phyloP scores from a whole-genome alignment of 768 basidiomycete species.

The Heimioporus sp. region DNA sequence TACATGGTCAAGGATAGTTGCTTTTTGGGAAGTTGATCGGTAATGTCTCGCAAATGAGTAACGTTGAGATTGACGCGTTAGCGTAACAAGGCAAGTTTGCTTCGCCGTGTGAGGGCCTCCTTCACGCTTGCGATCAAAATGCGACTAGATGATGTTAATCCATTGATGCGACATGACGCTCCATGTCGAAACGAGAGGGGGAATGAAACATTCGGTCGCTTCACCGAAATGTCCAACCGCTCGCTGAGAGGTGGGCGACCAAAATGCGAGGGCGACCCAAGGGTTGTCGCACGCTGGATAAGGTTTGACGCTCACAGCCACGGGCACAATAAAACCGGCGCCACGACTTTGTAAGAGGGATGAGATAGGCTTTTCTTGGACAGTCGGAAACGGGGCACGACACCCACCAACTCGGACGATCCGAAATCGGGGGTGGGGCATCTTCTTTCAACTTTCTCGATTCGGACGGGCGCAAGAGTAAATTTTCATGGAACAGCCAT shows the following conservation, averaged over 20 bases:
- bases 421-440: slow-evolving; percentile 15
- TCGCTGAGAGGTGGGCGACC: not conserved
- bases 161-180: slow-evolving; percentile 2
- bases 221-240: not conserved
- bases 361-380: slow-evolving; percentile 10
- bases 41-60: slow-evolving; percentile 2
- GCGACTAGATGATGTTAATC: slow-evolving; percentile 15
- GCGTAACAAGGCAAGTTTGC: slow-evolving; percentile 3
- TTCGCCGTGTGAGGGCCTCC: not conserved
- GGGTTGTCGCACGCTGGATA: slow-evolving; percentile 5
- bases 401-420: slow-evolving; percentile 5
- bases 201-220: slow-evolving; percentile 3
- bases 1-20: slow-evolving; percentile 14
- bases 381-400: slow-evolving; percentile 9
- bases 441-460: slow-evolving; percentile 32
- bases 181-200: slow-evolving; percentile 3
- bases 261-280: not conserved
- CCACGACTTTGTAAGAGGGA: slow-evolving; percentile 11
- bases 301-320: slow-evolving; percentile 20
- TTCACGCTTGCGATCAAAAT: slow-evolving; percentile 4
- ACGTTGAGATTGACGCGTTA: slow-evolving; percentile 13
- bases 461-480: slow-evolving; percentile 25
- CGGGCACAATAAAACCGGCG: slow-evolving; percentile 18
- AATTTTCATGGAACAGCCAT: slow-evolving; percentile 17
- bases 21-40: slow-evolving; percentile 17